Base-by-base conservation (phyloP, 83 land plant genomes). In the Picea mariana region DNA sequence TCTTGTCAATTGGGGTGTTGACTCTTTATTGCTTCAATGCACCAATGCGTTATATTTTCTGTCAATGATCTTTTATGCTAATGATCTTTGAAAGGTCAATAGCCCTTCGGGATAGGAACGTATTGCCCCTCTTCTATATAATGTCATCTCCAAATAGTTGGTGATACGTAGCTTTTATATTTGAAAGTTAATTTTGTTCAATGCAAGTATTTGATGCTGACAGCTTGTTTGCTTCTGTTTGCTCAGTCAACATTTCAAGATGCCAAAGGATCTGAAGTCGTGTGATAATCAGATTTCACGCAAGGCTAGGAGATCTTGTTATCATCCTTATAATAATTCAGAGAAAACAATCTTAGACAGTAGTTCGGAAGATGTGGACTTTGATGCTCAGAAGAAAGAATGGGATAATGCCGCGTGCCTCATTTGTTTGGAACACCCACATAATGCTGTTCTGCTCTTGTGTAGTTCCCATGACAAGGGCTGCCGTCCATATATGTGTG, bases 401-500 rank as follows among this genome's bases (percentile, higher is more conserved):
- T 84, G 86, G 86, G 86, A 84, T 4, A 81, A 81, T 81, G 86
- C 83, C 6, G 65, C 47, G 9, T 84, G 86, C 79, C 85, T 77
- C 18, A 84, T 84, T 16, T 84, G 86, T 52, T 42, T 84, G 67
- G 86, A 84, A 27, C 75, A 23, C 5, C 86, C 86, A 2, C 86
- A 84, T 49, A 84, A 81, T 81, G 86, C 86, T 66, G 85, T 84
- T 34, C 84, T 84, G 17, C 79, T 84, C 9, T 52, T 84, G 20
- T 84, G 86, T 63, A 59, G 81, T 4, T 84, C 86, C 12, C 61
- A 80, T 44, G 86, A 84, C 68, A 84, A 84, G 40, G 86, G 86
- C 3, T 84, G 86, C 55, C 84, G 83, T 4, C 86, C 86, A 27
- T 84, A 81, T 76, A 84, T 84, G 85, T 84, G 86, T 44, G 71